These are phyloP conservation scores for Trichoderma oligosporum DNA, from an alignment of 2,329 filamentous ascomycete genomes.

Conservation along the genomic window DNA sequence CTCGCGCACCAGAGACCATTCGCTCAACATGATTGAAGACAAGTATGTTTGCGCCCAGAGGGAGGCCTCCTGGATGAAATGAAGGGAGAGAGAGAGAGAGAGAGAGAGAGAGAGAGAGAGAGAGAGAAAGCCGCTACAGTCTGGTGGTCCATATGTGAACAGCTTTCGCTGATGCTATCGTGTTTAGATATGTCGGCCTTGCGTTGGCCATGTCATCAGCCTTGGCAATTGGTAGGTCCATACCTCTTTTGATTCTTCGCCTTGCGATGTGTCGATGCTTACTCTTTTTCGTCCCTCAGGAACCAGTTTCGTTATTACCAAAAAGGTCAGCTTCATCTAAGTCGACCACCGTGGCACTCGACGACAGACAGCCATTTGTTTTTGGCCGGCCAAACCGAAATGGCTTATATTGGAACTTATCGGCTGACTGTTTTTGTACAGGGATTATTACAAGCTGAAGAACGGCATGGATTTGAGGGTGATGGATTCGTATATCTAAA, in stretches of 20 bases:
- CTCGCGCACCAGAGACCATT: slow-evolving; percentile 21
- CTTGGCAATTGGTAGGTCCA: slow-evolving; percentile 65
- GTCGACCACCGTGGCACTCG: neutral
- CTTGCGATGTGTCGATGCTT: neutral
- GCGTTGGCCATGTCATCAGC: slow-evolving; percentile 71
- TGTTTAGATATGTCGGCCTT: slow-evolving; percentile 68
- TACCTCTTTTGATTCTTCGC: slow-evolving; percentile 6
- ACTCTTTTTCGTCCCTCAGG: slow-evolving; percentile 47
- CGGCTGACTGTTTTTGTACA: slow-evolving; percentile 35
- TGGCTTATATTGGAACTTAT: neutral
- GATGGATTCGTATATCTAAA: slow-evolving; percentile 92
- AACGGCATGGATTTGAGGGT: slow-evolving; percentile 92
- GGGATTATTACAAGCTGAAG: slow-evolving; percentile 86
- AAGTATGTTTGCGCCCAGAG: slow-evolving; percentile 32
- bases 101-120: no score
- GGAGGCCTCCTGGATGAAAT: neutral
- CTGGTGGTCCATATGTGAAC: neutral
- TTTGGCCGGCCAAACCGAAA: neutral
- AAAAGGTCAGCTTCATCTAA: slow-evolving; percentile 63
- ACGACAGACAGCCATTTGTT: neutral
- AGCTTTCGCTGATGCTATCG: slow-evolving; percentile 21
- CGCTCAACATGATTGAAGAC: slow-evolving; percentile 36
- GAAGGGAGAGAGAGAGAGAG: no score
- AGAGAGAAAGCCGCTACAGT: neutral
- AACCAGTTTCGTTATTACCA: slow-evolving; percentile 97